Percentiles rank a stretch among this genome's conserved stretches.
These are phyloP conservation scores for Kazachstania sp. DNA, from an alignment of 1,139 yeast species.

Conservation along the genomic window DNA sequence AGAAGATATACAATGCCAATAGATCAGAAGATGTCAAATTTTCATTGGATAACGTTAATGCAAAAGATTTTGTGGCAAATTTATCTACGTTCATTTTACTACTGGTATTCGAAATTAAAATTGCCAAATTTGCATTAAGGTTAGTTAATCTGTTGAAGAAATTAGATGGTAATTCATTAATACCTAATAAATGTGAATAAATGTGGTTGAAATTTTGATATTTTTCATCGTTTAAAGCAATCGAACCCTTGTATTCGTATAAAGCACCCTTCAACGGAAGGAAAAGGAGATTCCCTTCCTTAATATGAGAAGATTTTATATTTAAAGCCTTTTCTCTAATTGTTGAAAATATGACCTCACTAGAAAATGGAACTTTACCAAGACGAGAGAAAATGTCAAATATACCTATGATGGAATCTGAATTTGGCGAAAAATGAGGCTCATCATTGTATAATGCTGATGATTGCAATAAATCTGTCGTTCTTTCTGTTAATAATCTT, in stretches of 20 bases:
- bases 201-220: constrained; percentile 21
- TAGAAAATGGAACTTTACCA: constrained; percentile 41
- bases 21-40: constrained; percentile 24
- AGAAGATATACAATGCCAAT: constrained; percentile 20
- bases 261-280: constrained; percentile 25
- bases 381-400: constrained; percentile 47
- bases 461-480: constrained; percentile 60
- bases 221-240: constrained; percentile 13
- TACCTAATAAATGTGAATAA: constrained; percentile 23
- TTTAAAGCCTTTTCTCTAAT: constrained; percentile 33
- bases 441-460: constrained; percentile 36
- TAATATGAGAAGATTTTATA: constrained; percentile 15
- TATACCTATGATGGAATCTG: constrained; percentile 43
- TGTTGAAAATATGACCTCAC: constrained; percentile 47
- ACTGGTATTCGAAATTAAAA: constrained; percentile 23
- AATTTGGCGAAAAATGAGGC: constrained; percentile 32
- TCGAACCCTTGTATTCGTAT: constrained; percentile 15
- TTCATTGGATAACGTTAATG: constrained; percentile 21
- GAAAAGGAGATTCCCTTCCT: constrained; percentile 15
- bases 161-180: constrained; percentile 23
- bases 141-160: constrained; percentile 19
- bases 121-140: constrained; percentile 16
- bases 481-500: constrained; percentile 54
- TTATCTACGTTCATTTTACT: constrained; percentile 18
- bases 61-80: constrained; percentile 15